Evolutionary conservation across 2,329 filamentous ascomycete genomes (phyloP).

Genomic region (Sporothrix protearum): DNA sequence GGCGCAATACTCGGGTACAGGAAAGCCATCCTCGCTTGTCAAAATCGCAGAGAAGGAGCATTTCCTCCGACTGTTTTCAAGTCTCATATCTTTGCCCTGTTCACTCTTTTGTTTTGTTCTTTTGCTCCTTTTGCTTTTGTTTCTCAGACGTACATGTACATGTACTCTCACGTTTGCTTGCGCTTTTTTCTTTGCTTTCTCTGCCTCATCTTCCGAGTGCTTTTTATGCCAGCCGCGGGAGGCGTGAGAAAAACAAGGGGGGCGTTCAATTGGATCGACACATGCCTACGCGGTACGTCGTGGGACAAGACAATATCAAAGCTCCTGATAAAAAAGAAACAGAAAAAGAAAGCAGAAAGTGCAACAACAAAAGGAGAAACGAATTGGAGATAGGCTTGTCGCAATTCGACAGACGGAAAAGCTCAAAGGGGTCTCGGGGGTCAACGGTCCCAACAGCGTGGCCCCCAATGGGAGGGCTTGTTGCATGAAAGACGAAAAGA

Average conservation of each 20-base stretch:
- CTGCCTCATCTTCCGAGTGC: neutral
- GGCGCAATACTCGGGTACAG: too few species aligned
- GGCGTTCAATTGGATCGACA: neutral
- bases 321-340: neutral
- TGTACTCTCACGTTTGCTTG: too few species aligned
- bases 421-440: neutral
- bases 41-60: neutral
- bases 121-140: too few species aligned
- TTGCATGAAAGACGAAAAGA: neutral
- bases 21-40: neutral
- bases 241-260: neutral
- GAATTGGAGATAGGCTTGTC: neutral
- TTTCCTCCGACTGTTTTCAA: neutral
- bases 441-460: conserved; percentile 7
- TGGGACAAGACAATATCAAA: neutral
- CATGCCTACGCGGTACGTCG: neutral
- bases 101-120: neutral
- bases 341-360: neutral
- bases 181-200: too few species aligned
- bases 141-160: too few species aligned
- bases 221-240: neutral
- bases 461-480: neutral
- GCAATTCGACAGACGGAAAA: neutral
- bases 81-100: neutral
- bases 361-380: neutral